Evolutionary conservation across 163 green algal species (phyloP), one percentile per base, ranked within the genome.

Genomic region (Chloroidium sp.): DNA sequence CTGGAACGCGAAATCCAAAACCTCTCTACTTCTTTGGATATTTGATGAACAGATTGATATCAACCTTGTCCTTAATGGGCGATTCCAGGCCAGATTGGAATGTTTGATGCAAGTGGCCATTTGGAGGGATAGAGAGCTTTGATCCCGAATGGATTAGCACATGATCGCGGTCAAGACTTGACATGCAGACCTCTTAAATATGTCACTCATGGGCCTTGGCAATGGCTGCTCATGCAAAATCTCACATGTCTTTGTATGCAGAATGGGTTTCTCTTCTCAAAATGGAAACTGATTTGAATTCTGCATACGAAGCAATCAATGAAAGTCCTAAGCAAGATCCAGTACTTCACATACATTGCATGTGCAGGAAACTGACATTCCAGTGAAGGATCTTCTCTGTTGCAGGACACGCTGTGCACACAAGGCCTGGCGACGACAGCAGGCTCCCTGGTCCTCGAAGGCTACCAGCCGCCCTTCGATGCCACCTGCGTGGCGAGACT

Each of bases 321-420:
- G 6, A 72, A 72, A 75, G 77, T 14, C 12, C 69, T 13, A 14
- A 10, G 6, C 6, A 76, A 36, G 36, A 36, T 36, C 36, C 36
- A 36, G 36, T 36, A 36, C 36, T 36, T 36, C 36, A 36, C 36
- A 36, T 36, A 36, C 36, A 36, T 36, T 59, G 69, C 6, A 4
- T 6, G 4, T 76, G 69, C 6, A 76, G 8, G 6, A 3, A 3
- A 6, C 69, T 13, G 12, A 76, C 6, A 76, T 4, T 36, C 6
- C 36, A 14, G 69, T 4, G 6, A n/a, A 61, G 4, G 58, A 2
- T 36, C 12, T 2, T 3, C 10, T 69, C 6, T 0, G 57, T 61
- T 81, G 10, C 92, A 96, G 92, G 96, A 99, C 86, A 99, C 97
- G 87, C 86, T 99, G 58, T 97, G 92, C 87, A 98, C 93, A 1